These are phyloP conservation scores for Solanum hybrid DNA, from an alignment of 305 asterid genomes.

Conservation along the genomic window DNA sequence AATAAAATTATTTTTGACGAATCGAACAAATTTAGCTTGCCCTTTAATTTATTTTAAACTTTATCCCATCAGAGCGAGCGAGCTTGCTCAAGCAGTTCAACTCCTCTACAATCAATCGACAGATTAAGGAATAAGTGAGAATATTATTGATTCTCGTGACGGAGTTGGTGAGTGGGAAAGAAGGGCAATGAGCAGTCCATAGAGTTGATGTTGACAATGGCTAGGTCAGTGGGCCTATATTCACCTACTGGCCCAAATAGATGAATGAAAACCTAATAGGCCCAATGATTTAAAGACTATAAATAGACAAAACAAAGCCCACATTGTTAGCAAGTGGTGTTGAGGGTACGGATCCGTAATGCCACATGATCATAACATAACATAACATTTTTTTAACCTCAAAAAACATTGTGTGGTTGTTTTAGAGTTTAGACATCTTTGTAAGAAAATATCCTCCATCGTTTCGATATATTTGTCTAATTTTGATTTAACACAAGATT, in stretches of 20 bases:
- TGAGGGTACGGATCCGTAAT: constrained; percentile 27
- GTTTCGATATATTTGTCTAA: neutral
- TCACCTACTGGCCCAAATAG: neutral
- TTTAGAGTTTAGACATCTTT: neutral
- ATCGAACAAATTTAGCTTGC: neutral
- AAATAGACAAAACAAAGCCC: neutral
- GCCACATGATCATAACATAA: constrained; percentile 14
- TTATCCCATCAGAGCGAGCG: neutral
- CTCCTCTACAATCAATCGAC: neutral
- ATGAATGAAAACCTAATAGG: neutral
- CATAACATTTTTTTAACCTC: neutral
- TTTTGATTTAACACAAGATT: neutral
- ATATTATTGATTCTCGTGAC: neutral
- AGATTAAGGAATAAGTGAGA: neutral
- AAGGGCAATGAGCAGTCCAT: neutral
- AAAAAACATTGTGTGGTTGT: neutral
- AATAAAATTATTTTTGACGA: neutral
- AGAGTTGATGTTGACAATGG: neutral
- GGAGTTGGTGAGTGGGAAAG: neutral
- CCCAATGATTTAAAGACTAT: neutral
- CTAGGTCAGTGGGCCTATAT: neutral
- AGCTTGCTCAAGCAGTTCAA: neutral
- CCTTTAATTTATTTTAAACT: neutral
- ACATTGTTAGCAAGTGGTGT: constrained; percentile 17
- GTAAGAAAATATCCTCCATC: neutral